Base-by-base conservation (phyloP, 192 early-diverging fungal species). In the Podila horticola region DNA sequence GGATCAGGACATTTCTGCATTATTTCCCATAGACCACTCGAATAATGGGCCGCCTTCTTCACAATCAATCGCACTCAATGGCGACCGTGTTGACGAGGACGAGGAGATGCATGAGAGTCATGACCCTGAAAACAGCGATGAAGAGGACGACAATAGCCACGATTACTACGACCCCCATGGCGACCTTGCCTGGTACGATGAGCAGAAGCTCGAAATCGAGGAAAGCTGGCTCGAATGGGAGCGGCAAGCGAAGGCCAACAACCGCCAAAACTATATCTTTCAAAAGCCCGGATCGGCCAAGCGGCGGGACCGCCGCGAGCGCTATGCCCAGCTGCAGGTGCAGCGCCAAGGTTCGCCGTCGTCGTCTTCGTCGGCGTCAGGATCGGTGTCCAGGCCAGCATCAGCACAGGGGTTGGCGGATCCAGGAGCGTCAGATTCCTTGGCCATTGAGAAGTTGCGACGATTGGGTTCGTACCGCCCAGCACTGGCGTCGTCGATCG, bases 191-290 rank as follows among this genome's bases (percentile, higher is more conserved):
- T 50, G 67, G 51, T 66, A 57, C 58, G 65, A 79, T 69, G 71
- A 72, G 38, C 64, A 73, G 60, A 73, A 69, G 48, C 57, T 65
- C 6, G 70, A 59, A 15, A 81, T 81, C 45, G 77, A 72, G 41
- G 66, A 81, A 31, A 73, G 71, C 26, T 81, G 77, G 77, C 45
- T 81, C 17, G 77, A 81, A 51, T 81, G 77, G 77, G 71, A 71
- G 15, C 70, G 70, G 10, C 75, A 79, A 26, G 31, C 69, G 5
- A 48, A 59, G 6, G 66, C 67, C 58, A 66, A 73, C 36, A 81
- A 66, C 36, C 59, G 48, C 5, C 71, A 81, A 49, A 64, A 59
- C 28, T 11, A 24, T 20, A 69, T 73, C 22, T 69, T 73, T 17
- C 71, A 81, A 26, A 81, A 73, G 57, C 71, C 70, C 30, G 71